Evolutionary conservation across 2,329 filamentous ascomycete genomes (phyloP), one percentile per base, ranked within the genome.

Genomic region (Lachnellula willkommii): DNA sequence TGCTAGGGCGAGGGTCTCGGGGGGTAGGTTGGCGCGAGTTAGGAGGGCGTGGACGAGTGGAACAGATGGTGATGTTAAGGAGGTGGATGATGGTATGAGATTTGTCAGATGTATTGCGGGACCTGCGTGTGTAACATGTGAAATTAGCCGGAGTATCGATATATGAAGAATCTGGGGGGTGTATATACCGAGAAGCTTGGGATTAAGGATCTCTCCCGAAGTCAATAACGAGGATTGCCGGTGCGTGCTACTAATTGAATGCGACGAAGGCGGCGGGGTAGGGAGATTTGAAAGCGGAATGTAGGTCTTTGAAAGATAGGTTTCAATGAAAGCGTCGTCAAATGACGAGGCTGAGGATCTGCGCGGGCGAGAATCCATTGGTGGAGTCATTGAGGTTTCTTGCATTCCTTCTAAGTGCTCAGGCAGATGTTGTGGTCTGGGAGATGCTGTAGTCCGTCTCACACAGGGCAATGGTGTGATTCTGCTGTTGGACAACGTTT

Each of bases 201-300:
- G 60, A 53, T 69, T 63, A 39, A 68, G 53, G 26, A 60, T 52
- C 51, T 70, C 66, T 47, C 64, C 60, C 26, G 59, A 58, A 51
- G 60, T 53, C 32, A 65, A 53, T 46, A 56, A 50, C 28, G 36
- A 58, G 59, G 45, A 14, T 22, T 12, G 1, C 55, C 53, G 37
- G 55, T 58, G 54, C 54, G 63, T 42, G 42, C 28, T 32, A 8
- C 28, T 45, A 35, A 61, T 60, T 2, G 66, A 66, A 47, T 61
- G 59, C 12, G 58, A 63, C 46, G 81, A 84, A 11, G 78, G 78
- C 46, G 84, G 84, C 60, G 84, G 84, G 52, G 84, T 88, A 22
- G 84, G 84, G 22, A 88, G 77, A 69, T 84, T 85, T 32, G 84
- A 87, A 51, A 88, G 75, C 9, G 84, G 84, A 48, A 82, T 79